phyloP scores from a whole-genome alignment of 331 rosid genomes.

The Telfairia occidentalis region DNA sequence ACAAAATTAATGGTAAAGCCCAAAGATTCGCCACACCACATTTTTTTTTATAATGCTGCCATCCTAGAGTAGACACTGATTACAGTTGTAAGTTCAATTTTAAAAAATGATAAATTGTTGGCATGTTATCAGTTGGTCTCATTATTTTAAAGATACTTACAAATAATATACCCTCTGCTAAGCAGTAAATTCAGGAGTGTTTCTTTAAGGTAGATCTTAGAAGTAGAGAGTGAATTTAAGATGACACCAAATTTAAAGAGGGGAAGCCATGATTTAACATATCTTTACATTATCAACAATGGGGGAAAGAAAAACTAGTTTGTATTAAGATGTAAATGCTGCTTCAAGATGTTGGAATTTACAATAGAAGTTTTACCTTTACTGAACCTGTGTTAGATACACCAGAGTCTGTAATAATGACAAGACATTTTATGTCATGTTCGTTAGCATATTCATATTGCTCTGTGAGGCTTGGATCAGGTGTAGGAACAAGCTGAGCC shows the following conservation, averaged over 20 bases:
- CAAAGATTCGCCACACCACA: neutral
- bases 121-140: neutral
- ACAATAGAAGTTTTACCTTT: constrained; percentile 40
- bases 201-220: neutral
- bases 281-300: neutral
- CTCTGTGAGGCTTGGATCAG: constrained; percentile 92
- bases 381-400: constrained; percentile 46
- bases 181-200: neutral
- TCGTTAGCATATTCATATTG: constrained; percentile 94
- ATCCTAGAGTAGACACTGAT: neutral
- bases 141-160: too few species aligned
- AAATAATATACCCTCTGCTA: neutral
- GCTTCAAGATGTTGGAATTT: neutral
- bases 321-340: neutral
- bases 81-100: neutral
- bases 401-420: constrained; percentile 64
- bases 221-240: neutral
- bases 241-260: neutral
- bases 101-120: neutral
- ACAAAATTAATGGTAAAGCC: neutral
- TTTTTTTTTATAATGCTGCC: neutral
- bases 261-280: neutral
- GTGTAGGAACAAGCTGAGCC: constrained; percentile 78
- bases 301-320: neutral
- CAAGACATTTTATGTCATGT: constrained; percentile 80